Evolutionary conservation across 805 yeast genomes (phyloP), one percentile per base, ranked within the genome.

Genomic region (Kazachstania viticola): DNA sequence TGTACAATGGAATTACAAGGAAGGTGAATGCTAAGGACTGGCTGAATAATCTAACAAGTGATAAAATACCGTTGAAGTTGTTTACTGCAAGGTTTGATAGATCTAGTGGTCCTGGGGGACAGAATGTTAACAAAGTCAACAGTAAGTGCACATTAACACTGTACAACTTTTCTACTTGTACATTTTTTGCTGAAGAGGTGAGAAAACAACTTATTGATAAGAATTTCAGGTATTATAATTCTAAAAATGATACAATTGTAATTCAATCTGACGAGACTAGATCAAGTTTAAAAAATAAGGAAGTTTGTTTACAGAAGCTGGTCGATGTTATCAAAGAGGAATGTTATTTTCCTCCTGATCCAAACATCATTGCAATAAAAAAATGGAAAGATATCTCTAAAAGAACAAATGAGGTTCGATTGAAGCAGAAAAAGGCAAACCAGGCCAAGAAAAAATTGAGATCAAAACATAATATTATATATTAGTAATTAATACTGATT

Each of bases 51-150:
- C 61, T 81, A 47, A 65, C 71, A 44, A 55, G 61, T 31, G 37
- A 46, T 14, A 33, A 51, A 11, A 46, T 59, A 3, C 56, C 56
- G 1, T 15, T 21, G 14, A 36, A 33, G 9, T 17, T 35, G 30
- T 45, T 52, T 27, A 19, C 29, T 9, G 37, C 42, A 9, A 45
- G 52, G 16, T 56, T 39, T 32, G 57, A 52, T 34, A 54, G 87
- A 36, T 69, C 91, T 0, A 71, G 85, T 21, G 94, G 94, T 0
- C 83, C 94, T 0, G 94, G 94, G 1, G 94, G 94, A 0, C 94
- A 82, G 44, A 78, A 83, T 46, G 93, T 83, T 9, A 82, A 82
- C 52, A 82, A 82, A 44, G 64, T 75, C 8, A 66, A 68, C 39
- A 48, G 62, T 58, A 35, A 81, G 45, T 82, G 85, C 6, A 75